Percentiles rank a stretch among this genome's conserved stretches.
Conservation (phyloP, 306 rosid genomes). For the Medicago arabica region DNA sequence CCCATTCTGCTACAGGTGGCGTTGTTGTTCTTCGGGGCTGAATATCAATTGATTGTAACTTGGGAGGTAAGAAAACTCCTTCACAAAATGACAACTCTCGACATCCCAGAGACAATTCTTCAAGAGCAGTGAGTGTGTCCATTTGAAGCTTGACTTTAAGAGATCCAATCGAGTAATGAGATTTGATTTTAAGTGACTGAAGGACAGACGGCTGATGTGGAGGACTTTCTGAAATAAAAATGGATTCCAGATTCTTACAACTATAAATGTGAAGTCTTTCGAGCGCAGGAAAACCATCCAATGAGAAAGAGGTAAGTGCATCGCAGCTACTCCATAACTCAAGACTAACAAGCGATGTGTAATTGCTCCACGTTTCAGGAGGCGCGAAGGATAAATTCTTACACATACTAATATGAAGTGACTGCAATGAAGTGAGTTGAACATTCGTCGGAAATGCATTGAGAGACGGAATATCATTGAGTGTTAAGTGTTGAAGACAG, state of each 20-base stretch:
- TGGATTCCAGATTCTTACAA: neutral
- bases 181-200: neutral
- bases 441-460: neutral
- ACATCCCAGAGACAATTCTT: neutral
- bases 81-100: neutral
- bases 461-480: neutral
- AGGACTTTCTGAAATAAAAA: neutral
- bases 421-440: neutral
- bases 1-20: neutral
- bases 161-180: neutral
- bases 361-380: neutral
- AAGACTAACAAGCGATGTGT: slow-evolving; percentile 5
- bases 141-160: neutral
- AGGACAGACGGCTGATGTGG: neutral
- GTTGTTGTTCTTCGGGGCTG: neutral
- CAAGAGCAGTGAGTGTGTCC: neutral
- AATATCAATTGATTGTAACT: neutral
- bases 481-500: neutral
- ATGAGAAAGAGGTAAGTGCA: neutral
- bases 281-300: neutral
- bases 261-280: neutral
- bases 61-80: neutral
- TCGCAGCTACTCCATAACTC: neutral
- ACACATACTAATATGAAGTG: neutral
- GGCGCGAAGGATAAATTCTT: slow-evolving; percentile 14